Conservation (phyloP, 23 red algal genomes). For the Chondrus crispus region DNA sequence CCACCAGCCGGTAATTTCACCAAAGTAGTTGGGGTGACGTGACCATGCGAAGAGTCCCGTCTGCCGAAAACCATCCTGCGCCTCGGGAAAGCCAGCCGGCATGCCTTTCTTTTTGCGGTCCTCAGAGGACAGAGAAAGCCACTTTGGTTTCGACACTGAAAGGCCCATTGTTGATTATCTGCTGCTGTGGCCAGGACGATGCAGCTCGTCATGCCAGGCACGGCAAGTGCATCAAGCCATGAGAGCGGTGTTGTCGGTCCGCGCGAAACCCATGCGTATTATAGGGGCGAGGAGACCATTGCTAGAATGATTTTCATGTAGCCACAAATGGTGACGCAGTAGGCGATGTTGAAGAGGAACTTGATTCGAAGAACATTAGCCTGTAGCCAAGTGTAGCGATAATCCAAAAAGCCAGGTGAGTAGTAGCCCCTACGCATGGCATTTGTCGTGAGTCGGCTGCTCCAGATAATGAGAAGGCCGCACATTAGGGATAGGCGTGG, state of each 20-base stretch:
- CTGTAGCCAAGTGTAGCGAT: conserved; percentile 54
- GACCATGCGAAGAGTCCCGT: conserved; percentile 36
- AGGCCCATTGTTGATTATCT: conserved; percentile 40
- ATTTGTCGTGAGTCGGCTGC: conserved; percentile 6
- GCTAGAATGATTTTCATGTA: conserved; percentile 33
- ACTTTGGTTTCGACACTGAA: conserved; percentile 30
- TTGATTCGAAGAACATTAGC: conserved; percentile 25
- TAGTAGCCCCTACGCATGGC: conserved; percentile 33
- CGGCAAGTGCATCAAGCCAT: background rate
- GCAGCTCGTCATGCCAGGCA: background rate
- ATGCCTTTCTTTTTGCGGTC: background rate
- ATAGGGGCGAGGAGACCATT: conserved; percentile 1
- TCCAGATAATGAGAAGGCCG: conserved; percentile 26
- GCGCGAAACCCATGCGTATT: conserved; percentile 38
- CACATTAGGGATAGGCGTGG: conserved; percentile 26
- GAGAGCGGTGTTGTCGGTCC: background rate
- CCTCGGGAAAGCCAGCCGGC: background rate
- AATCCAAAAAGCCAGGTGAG: conserved; percentile 30
- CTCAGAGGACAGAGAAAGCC: background rate
- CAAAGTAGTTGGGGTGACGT: conserved; percentile 64
- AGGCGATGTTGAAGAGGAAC: conserved; percentile 14
- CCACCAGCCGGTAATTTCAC: conserved; percentile 47
- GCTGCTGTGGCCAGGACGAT: conserved; percentile 24
- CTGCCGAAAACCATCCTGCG: conserved; percentile 40
- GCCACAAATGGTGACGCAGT: conserved; percentile 16